Evolutionary conservation across 1,139 yeast species (phyloP), one percentile per base, ranked within the genome.

Genomic region (Geotrichum klebahnii): DNA sequence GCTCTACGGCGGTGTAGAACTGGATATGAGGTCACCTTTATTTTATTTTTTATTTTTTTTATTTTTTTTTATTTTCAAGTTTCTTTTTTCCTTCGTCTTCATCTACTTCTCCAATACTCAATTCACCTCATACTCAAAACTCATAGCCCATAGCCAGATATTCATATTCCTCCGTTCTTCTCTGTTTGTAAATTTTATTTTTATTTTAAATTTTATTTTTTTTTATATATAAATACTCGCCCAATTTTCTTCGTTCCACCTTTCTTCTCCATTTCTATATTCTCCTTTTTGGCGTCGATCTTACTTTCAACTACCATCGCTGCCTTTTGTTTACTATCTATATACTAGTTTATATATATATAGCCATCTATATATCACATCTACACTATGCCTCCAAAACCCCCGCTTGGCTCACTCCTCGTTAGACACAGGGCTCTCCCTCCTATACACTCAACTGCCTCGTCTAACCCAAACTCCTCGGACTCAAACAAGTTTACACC

Each of bases 321-420:
- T n/a, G n/a, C n/a, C n/a, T n/a, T n/a, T n/a, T n/a, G n/a, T n/a
- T n/a, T n/a, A n/a, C n/a, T n/a, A n/a, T n/a, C n/a, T n/a, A n/a
- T n/a, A n/a, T n/a, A n/a, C n/a, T n/a, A n/a, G n/a, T n/a, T n/a
- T n/a, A n/a, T n/a, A n/a, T n/a, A n/a, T n/a, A n/a, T n/a, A n/a
- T n/a, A n/a, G n/a, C n/a, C n/a, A n/a, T n/a, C n/a, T n/a, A n/a
- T n/a, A n/a, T n/a, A n/a, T n/a, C 44, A n/a, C 44, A 12, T 32
- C 29, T 32, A 23, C 6, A 39, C 12, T 17, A 46, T 46, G 50
- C 50, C 50, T 24, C 50, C 50, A 16, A 46, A 40, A 22, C 40
- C 50, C 5, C 44, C 42, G 3, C 29, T 37, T 17, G 12, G 24
- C 14, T 39, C 45, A 22, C 44, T 46, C n/a, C 45, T 46, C 8